A percentile compares a stretch with the other conserved stretches of the same genome.
phyloP scores from a whole-genome alignment of 768 basidiomycete species.

The Zangia roseola region DNA sequence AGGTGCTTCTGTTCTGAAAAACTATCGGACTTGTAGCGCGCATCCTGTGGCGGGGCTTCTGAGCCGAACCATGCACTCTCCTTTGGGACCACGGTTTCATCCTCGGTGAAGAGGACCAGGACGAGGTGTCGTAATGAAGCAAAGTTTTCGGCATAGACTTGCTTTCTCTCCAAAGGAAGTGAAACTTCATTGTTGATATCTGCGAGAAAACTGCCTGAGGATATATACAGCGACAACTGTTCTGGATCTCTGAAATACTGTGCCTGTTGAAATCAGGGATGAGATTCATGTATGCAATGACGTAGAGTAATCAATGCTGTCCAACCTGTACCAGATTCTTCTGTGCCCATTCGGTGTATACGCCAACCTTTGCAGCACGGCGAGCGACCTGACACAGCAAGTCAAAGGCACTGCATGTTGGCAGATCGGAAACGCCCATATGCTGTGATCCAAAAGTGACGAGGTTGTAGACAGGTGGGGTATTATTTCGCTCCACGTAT shows the following conservation, averaged over 20 bases:
- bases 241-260: constrained; percentile 83
- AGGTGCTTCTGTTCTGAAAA: constrained; percentile 13
- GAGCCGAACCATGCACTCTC: constrained; percentile 88
- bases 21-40: background rate
- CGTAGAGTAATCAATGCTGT: background rate
- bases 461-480: constrained; percentile 73
- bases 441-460: constrained; percentile 88
- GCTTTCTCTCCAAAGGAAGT: constrained; percentile 49
- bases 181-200: constrained; percentile 73
- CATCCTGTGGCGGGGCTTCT: constrained; percentile 44
- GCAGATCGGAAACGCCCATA: constrained; percentile 81
- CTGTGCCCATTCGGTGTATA: constrained; percentile 78
- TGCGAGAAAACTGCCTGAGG: constrained; percentile 63
- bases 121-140: constrained; percentile 63
- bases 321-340: constrained; percentile 68
- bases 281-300: background rate
- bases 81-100: constrained; percentile 79
- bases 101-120: constrained; percentile 70
- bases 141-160: constrained; percentile 59
- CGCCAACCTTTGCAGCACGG: constrained; percentile 56
- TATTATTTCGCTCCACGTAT: constrained; percentile 74
- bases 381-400: constrained; percentile 68
- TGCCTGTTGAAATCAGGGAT: constrained; percentile 45
- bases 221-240: constrained; percentile 56
- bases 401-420: constrained; percentile 62